Evolutionary conservation across 2,329 filamentous ascomycete genomes (phyloP), one percentile per base, ranked within the genome.

Genomic region (Scytalidium sp.): DNA sequence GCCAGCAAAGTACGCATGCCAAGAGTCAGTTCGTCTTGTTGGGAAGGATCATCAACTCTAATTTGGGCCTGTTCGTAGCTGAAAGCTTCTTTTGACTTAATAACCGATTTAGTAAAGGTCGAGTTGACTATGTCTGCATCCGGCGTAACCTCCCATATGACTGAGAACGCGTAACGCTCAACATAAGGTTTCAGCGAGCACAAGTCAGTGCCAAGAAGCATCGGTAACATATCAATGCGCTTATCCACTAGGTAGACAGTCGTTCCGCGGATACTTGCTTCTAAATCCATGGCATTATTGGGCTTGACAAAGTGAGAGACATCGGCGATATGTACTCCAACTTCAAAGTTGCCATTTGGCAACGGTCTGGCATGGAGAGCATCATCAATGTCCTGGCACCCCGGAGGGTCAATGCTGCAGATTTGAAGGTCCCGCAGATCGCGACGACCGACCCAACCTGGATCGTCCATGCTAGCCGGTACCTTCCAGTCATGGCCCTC

Each of bases 241-340:
- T 99, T 99, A 70, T 99, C 94, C 3, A 99, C 94, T 15, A 99
- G 77, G 67, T 99, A 99, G 22, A 99, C 94, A 0, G 93, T 97
- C 3, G 94, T 97, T 54, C 94, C 94, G 61, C 94, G 87, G 63
- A 96, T 83, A 64, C 90, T 94, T 3, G 94, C 94, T 71, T 99
- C 94, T 43, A 85, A 82, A 66, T 99, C 95, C 94, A 99, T 99
- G 47, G 94, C 87, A 63, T 93, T 99, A 68, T 89, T 91, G 21
- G 95, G 92, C 70, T 94, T 96, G 62, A 99, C 94, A 65, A 99
- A 99, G 71, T 99, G 88, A 9, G 94, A 97, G n/a, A 99, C 94
- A 68, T 99, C 94, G 22, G 94, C 95, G 69, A 99, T 99, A 70
- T 99, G 95, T 15, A 99, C 94, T 56, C 94, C 94, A 9, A 99